These are phyloP conservation scores for Chimonanthus praecox DNA, from an alignment of 164 flowering plant genomes.

Conservation along the genomic window DNA sequence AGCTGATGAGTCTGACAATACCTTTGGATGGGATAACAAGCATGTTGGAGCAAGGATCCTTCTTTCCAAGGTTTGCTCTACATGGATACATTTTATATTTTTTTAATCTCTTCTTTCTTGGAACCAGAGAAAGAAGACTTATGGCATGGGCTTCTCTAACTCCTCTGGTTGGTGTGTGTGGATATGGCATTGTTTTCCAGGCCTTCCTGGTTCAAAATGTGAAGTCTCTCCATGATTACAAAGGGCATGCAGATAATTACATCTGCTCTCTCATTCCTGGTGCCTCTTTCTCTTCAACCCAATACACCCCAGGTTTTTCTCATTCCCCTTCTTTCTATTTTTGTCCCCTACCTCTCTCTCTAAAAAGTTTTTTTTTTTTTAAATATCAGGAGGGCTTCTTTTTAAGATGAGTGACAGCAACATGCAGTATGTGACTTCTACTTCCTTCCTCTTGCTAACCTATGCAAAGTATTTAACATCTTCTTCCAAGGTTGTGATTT, in stretches of 20 bases:
- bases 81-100: background rate
- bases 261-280: constrained; percentile 80
- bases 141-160: background rate
- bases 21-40: constrained; percentile 96
- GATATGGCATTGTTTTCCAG: constrained; percentile 25
- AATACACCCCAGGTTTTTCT: constrained; percentile 68
- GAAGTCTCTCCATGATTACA: constrained; percentile 70
- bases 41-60: constrained; percentile 90
- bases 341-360: background rate
- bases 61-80: constrained; percentile 60
- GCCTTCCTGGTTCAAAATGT: constrained; percentile 73
- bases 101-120: background rate
- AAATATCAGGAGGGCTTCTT: constrained; percentile 57
- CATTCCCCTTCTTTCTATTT: constrained; percentile 8
- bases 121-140: background rate
- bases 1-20: constrained; percentile 67
- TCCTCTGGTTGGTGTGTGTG: background rate
- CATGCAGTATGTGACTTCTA: constrained; percentile 84
- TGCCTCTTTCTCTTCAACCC: constrained; percentile 44
- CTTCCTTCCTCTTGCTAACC: constrained; percentile 61
- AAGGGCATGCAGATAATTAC: constrained; percentile 75
- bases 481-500: constrained; percentile 44
- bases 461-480: constrained; percentile 76
- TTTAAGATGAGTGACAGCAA: constrained; percentile 67
- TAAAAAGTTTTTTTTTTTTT: background rate